phyloP scores from a whole-genome alignment of 2,329 filamentous ascomycete genomes.

The Penicillium capsulatum region DNA sequence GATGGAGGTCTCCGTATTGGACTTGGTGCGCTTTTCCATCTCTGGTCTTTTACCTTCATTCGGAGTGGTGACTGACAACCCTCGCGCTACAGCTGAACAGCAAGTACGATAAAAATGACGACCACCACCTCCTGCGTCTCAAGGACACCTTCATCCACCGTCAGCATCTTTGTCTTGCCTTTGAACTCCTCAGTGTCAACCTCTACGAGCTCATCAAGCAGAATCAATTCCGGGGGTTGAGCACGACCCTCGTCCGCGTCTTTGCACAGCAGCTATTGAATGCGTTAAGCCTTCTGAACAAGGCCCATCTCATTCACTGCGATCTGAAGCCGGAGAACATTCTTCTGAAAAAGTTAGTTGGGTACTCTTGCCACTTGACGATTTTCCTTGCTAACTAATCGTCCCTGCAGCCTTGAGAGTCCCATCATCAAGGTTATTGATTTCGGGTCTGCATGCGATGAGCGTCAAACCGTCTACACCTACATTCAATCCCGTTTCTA shows the following conservation, averaged over 20 bases:
- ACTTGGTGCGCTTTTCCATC: conserved; percentile 66
- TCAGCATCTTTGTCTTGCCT: conserved; percentile 93
- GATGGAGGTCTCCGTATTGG: conserved; percentile 99
- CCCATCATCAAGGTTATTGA: conserved; percentile 99
- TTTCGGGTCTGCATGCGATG: conserved; percentile 96
- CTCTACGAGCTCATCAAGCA: conserved; percentile 99
- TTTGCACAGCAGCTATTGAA: conserved; percentile 97
- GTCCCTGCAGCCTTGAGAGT: conserved; percentile 68
- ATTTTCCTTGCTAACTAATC: conserved; percentile 8
- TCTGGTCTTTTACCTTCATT: too few relatives aligned
- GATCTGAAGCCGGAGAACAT: conserved; percentile 99
- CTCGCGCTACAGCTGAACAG: conserved; percentile 71
- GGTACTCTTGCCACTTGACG: neutral
- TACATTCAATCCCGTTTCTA: conserved; percentile 99
- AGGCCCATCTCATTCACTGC: conserved; percentile 94
- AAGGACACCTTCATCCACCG: conserved; percentile 98
- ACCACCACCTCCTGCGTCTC: conserved; percentile 87
- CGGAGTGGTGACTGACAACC: too few relatives aligned
- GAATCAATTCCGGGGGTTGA: conserved; percentile 95
- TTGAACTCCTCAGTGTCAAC: conserved; percentile 94
- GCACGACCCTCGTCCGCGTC: conserved; percentile 92
- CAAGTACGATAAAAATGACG: conserved; percentile 98
- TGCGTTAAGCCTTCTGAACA: conserved; percentile 85
- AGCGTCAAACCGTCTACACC: conserved; percentile 96
- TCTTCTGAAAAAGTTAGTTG: conserved; percentile 75